phyloP scores from a whole-genome alignment of 2,329 filamentous ascomycete species.

The Teratosphaeria nubilosa region DNA sequence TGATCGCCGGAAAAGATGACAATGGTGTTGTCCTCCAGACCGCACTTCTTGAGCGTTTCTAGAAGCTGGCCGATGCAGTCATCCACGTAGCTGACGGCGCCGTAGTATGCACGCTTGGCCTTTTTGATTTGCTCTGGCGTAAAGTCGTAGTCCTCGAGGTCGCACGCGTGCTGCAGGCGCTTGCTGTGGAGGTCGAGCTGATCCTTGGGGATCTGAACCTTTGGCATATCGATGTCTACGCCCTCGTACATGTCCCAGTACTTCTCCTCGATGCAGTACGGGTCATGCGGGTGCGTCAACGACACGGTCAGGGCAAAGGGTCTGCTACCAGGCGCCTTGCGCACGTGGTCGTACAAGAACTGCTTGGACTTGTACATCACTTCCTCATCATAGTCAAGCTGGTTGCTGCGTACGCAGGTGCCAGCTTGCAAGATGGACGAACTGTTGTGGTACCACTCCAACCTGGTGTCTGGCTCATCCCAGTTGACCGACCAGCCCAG shows the following conservation, averaged over 20 bases:
- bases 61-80: slow-evolving; percentile 81
- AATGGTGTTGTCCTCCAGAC: slow-evolving; percentile 75
- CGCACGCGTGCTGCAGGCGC: slow-evolving; percentile 75
- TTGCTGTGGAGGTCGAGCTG: slow-evolving; percentile 80
- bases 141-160: slow-evolving; percentile 75
- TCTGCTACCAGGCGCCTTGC: slow-evolving; percentile 60
- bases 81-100: slow-evolving; percentile 86
- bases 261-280: slow-evolving; percentile 86
- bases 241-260: slow-evolving; percentile 89
- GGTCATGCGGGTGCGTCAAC: slow-evolving; percentile 88
- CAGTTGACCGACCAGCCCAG: slow-evolving; percentile 94
- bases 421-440: slow-evolving; percentile 87
- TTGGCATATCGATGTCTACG: slow-evolving; percentile 76
- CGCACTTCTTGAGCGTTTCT: slow-evolving; percentile 65
- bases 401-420: slow-evolving; percentile 80
- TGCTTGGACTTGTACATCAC: slow-evolving; percentile 87
- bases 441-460: slow-evolving; percentile 96
- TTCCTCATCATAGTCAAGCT: slow-evolving; percentile 92
- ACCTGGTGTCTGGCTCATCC: slow-evolving; percentile 73
- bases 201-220: slow-evolving; percentile 66
- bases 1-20: slow-evolving; percentile 90
- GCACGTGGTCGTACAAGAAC: slow-evolving; percentile 82
- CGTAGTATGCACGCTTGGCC: slow-evolving; percentile 82
- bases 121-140: slow-evolving; percentile 76
- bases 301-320: slow-evolving; percentile 88